Evolutionary conservation across 371 early-diverging fungal genomes (phyloP).

Genomic region (Mucor plumbeus): DNA sequence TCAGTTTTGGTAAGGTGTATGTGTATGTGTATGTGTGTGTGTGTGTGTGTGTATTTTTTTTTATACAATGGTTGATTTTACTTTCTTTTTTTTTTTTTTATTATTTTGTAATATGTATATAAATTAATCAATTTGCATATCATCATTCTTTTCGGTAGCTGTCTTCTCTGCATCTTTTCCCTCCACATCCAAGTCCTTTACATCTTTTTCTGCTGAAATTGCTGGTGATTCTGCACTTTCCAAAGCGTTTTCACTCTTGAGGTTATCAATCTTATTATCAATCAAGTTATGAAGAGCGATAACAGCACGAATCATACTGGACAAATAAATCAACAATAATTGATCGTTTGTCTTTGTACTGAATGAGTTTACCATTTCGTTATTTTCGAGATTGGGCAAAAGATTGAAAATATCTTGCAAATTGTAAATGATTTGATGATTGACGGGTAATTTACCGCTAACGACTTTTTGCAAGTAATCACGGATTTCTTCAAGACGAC

Average conservation of each 20-base stretch:
- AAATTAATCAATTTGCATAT: constrained; percentile 31
- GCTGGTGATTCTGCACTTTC: constrained; percentile 26
- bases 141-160: constrained; percentile 23
- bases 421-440: constrained; percentile 95
- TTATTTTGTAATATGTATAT: background rate
- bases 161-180: constrained; percentile 6
- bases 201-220: constrained; percentile 16
- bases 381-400: constrained; percentile 84
- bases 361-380: constrained; percentile 79
- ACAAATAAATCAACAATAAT: constrained; percentile 89
- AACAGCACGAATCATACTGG: constrained; percentile 87
- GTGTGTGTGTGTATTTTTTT: no score
- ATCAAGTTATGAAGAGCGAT: constrained; percentile 97
- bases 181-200: constrained; percentile 18
- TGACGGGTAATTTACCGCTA: constrained; percentile 83
- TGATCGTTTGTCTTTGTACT: constrained; percentile 96
- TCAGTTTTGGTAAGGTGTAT: no score
- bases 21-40: no score
- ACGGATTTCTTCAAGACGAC: constrained; percentile 84
- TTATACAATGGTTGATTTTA: no score
- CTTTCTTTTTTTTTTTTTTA: background rate
- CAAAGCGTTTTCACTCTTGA: constrained; percentile 53
- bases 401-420: constrained; percentile 97
- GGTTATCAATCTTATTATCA: constrained; percentile 85
- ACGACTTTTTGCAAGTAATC: constrained; percentile 90